These are phyloP conservation scores for Fagopyrum esculentum DNA, from an alignment of 148 eudicot species.

Conservation along the genomic window DNA sequence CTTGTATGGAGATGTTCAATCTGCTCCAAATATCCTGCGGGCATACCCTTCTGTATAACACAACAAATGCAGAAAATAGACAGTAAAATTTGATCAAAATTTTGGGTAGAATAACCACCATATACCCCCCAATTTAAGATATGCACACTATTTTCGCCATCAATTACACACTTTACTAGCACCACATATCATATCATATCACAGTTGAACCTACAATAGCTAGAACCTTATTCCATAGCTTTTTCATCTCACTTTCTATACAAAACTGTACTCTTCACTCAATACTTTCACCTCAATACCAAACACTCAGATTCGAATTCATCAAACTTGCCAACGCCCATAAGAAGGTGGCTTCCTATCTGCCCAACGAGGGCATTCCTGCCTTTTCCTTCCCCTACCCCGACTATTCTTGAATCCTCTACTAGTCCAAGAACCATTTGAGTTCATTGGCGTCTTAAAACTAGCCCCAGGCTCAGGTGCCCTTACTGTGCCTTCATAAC, in stretches of 20 bases:
- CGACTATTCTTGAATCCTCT: neutral
- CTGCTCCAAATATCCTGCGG: too few species aligned
- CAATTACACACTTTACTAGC: neutral
- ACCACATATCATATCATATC: neutral
- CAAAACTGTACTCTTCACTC: neutral
- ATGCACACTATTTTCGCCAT: neutral
- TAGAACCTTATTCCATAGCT: neutral
- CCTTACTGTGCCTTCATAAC: neutral
- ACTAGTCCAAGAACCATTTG: neutral
- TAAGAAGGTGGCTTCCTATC: conserved; percentile 10
- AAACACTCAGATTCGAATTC: neutral
- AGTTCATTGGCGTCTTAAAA: neutral
- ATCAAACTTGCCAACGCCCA: conserved; percentile 11
- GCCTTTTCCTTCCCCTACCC: neutral
- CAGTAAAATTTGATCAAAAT: neutral
- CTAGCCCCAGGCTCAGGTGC: neutral
- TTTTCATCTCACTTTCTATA: neutral
- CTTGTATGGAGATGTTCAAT: too few species aligned
- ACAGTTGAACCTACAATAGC: neutral
- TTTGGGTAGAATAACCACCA: neutral
- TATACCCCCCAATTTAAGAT: neutral
- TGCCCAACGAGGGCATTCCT: neutral
- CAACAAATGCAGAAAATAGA: neutral
- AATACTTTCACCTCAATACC: neutral
- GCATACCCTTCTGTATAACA: too few species aligned